Base-by-base conservation (phyloP, 305 asterid species). In the Fraxinus sp. region DNA sequence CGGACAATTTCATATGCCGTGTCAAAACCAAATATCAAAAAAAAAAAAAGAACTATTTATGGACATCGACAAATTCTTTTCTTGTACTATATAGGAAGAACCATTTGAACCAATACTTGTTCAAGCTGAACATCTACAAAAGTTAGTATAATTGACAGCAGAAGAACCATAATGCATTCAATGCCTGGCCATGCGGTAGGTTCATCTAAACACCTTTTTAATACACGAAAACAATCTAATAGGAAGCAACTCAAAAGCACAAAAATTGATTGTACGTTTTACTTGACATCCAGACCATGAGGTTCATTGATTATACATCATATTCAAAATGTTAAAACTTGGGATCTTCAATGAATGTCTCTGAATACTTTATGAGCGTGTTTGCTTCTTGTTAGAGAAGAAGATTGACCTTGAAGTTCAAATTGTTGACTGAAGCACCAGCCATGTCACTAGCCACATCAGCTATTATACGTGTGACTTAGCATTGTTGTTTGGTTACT, bases 41-140 rank as follows among this genome's bases (percentile, higher is more conserved):
- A 71, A 28, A 28, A 75, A 33, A 74, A 70, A 78, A 46, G 74
- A 24, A 24, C 36, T 68, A 11, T 26, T 26, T 77, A 49, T n/a
- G 36, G 79, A 75, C 66, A 37, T 20, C 43, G 18, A 64, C 80
- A 18, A 37, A 37, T 5, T 8, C 5, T 3, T 24, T 84, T 64
- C 80, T 28, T 22, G 36, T 18, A 59, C 26, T 18, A 52, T 79
- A 55, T 24, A 14, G 71, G 81, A 78, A 35, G 30, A 78, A 20
- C 33, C 11, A 82, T 74, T 73, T 46, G 59, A 62, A 68, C 11
- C 41, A 59, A 14, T 52, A 43, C 79, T 28, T 28, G 3, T 52
- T 35, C 84, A 83, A 57, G 80, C 64, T 71, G 73, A 71, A 18
- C 11, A 76, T 43, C 35, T 14, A 14, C 43, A 49, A 30, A 80